Conservation (phyloP, 192 early-diverging fungal genomes). For the Backusella psychrophila region DNA sequence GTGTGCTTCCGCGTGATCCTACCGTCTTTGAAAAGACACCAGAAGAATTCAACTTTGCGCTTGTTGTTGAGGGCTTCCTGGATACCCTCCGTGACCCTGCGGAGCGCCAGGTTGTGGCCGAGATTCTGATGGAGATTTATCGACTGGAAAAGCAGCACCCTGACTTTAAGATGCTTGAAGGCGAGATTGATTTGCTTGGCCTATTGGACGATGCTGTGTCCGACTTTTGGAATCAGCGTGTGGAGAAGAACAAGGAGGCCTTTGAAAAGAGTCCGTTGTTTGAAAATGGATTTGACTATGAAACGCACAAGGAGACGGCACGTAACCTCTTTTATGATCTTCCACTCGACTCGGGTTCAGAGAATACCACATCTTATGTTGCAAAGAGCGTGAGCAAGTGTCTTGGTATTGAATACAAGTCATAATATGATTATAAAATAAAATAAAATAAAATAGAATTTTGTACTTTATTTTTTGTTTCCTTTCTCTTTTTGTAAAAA, state of each 20-base stretch:
- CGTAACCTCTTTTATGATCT: conserved; percentile 79
- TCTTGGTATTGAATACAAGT: neutral
- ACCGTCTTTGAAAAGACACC: conserved; percentile 81
- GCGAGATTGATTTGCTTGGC: conserved; percentile 53
- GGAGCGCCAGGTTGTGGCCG: conserved; percentile 75
- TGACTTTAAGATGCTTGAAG: conserved; percentile 46
- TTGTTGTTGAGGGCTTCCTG: conserved; percentile 74
- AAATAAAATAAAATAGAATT: neutral
- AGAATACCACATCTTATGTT: conserved; percentile 68
- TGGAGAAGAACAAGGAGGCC: conserved; percentile 40
- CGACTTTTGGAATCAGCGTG: conserved; percentile 71
- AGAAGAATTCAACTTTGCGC: conserved; percentile 84
- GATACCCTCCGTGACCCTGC: conserved; percentile 75
- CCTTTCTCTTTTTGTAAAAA: neutral
- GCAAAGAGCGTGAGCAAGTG: conserved; percentile 45
- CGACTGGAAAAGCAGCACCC: conserved; percentile 66
- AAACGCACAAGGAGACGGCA: conserved; percentile 60
- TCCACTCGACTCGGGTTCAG: conserved; percentile 54
- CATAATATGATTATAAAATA: too few species aligned
- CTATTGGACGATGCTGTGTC: conserved; percentile 67
- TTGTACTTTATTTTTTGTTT: neutral
- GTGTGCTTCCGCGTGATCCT: conserved; percentile 68
- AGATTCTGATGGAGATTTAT: conserved; percentile 68
- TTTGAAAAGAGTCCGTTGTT: conserved; percentile 12
- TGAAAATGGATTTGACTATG: conserved; percentile 45